A percentile compares a stretch with the other conserved stretches of the same genome.
These are phyloP conservation scores for Solanum appendiculatum DNA, from an alignment of 257 asterid species.

Conservation along the genomic window DNA sequence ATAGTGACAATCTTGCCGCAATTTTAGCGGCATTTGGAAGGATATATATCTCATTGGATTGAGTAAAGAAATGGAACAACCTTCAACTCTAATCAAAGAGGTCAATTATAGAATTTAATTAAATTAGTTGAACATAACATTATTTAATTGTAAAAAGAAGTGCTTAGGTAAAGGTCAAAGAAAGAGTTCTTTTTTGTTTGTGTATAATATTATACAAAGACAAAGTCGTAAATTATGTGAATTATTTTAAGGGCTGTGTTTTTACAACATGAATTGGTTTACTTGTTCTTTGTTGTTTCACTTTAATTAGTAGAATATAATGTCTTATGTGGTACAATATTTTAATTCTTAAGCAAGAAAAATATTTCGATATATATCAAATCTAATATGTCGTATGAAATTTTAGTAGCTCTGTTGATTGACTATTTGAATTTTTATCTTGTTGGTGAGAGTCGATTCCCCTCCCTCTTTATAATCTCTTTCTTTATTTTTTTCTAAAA, in stretches of 20 bases:
- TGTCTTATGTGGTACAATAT: neutral
- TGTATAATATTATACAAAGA: neutral
- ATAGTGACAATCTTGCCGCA: constrained; percentile 13
- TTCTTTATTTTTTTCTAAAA: no score
- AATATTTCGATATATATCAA: neutral
- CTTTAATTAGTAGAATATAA: neutral
- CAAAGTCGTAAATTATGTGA: neutral
- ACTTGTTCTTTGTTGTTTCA: neutral
- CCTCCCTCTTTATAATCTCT: no score
- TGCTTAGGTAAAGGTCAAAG: neutral
- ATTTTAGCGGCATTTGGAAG: neutral
- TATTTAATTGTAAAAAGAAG: neutral
- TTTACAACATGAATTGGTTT: neutral
- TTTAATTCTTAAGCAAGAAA: neutral
- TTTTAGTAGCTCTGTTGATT: neutral
- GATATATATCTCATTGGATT: neutral
- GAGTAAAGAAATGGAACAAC: neutral
- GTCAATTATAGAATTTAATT: neutral
- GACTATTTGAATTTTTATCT: neutral
- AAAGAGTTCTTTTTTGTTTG: neutral
- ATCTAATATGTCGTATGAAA: neutral
- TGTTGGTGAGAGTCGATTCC: neutral
- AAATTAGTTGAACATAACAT: neutral
- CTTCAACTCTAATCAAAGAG: neutral
- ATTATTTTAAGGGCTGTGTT: neutral